Conservation (phyloP, 2,329 filamentous ascomycete genomes). For the Aspergillus transmontanensis region DNA sequence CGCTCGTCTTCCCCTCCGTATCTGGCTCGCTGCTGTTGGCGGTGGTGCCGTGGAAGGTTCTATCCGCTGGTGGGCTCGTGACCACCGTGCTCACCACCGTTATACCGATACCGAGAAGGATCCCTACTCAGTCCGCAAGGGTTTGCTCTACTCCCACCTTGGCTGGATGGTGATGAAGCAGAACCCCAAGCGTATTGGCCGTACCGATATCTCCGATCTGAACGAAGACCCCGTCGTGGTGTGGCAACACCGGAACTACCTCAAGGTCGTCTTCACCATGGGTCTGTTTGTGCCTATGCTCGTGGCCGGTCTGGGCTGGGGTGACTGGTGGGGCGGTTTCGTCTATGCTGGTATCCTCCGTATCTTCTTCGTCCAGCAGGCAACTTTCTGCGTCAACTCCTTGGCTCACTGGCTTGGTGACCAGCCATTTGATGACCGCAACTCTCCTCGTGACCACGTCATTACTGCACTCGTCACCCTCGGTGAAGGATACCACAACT, state of each 20-base stretch:
- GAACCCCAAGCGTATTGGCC: slow-evolving; percentile 85
- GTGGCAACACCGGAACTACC: slow-evolving; percentile 85
- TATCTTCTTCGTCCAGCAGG: slow-evolving; percentile 88
- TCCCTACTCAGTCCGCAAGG: slow-evolving; percentile 88
- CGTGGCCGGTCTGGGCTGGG: slow-evolving; percentile 76
- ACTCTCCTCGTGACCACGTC: slow-evolving; percentile 85
- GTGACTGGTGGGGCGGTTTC: slow-evolving; percentile 79
- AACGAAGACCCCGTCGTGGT: slow-evolving; percentile 84
- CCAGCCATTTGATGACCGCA: slow-evolving; percentile 89
- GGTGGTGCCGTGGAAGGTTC: slow-evolving; percentile 84
- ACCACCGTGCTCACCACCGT: slow-evolving; percentile 84
- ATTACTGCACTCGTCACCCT: slow-evolving; percentile 84
- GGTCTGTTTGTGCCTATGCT: slow-evolving; percentile 74
- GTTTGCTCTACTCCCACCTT: slow-evolving; percentile 78
- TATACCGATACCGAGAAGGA: slow-evolving; percentile 94
- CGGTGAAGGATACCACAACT: slow-evolving; percentile 91
- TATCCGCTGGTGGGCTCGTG: slow-evolving; percentile 85
- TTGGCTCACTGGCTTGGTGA: slow-evolving; percentile 89
- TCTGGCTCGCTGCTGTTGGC: slow-evolving; percentile 80
- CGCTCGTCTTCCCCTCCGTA: slow-evolving; percentile 72
- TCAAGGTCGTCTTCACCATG: slow-evolving; percentile 78
- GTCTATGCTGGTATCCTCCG: slow-evolving; percentile 83
- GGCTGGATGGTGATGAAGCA: slow-evolving; percentile 95
- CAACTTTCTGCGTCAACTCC: slow-evolving; percentile 91
- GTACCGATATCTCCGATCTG: slow-evolving; percentile 84